Percentiles rank a stretch among this genome's conserved stretches.
These are phyloP conservation scores for Aspergillus puulaauensis DNA, from an alignment of 2,329 filamentous ascomycete species.

Conservation along the genomic window DNA sequence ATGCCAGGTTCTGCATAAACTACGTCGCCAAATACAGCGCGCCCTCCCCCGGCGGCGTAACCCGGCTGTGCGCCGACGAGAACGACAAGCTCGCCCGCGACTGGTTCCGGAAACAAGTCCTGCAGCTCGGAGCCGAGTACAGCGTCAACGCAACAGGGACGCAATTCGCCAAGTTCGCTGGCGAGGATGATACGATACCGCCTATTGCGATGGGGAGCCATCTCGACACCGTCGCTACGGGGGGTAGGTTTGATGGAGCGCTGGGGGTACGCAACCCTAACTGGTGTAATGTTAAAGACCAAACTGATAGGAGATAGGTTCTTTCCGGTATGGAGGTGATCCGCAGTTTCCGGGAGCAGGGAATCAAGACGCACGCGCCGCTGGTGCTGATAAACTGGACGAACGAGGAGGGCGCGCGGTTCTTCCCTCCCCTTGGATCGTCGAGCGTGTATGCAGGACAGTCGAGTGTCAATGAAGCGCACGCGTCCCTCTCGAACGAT, in stretches of 20 bases:
- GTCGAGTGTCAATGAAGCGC: not conserved
- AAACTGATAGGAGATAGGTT: not conserved
- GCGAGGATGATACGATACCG: not conserved
- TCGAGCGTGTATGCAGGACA: not conserved
- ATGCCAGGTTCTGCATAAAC: not conserved
- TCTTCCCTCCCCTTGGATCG: not conserved
- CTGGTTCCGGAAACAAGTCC: not conserved
- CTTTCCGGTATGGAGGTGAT: not conserved
- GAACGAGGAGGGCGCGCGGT: not conserved
- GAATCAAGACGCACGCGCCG: not conserved
- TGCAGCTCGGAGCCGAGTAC: not conserved
- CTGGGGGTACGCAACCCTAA: not conserved
- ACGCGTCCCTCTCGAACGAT: not conserved
- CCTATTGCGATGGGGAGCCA: not conserved
- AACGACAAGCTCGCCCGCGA: not conserved
- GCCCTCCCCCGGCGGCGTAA: not conserved
- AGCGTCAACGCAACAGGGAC: not conserved
- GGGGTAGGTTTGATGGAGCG: not conserved
- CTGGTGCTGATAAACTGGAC: not conserved
- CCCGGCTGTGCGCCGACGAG: not conserved
- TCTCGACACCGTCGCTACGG: not conserved
- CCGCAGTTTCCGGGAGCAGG: not conserved
- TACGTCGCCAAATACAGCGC: not conserved
- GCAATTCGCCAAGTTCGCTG: not conserved
- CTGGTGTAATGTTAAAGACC: not conserved